phyloP scores from a whole-genome alignment of 1,284 basidiomycete genomes.

The Apiotrichum montevideense region DNA sequence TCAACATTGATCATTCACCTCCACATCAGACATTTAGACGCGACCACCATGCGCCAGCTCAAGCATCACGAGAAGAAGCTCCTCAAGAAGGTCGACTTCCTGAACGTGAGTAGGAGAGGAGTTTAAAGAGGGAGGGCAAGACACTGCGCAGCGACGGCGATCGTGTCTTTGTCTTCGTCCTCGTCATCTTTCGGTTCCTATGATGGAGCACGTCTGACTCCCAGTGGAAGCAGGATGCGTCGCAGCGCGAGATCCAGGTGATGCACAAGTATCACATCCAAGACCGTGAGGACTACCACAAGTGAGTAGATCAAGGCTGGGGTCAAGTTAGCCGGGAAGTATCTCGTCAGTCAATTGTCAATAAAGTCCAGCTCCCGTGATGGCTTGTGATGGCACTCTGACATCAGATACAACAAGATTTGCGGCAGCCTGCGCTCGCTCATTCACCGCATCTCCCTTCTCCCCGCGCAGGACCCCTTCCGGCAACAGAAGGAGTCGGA shows the following conservation, averaged over 20 bases:
- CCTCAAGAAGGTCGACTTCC: slow-evolving; percentile 90
- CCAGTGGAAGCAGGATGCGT: slow-evolving; percentile 95
- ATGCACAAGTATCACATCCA: slow-evolving; percentile 95
- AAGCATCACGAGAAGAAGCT: slow-evolving; percentile 92
- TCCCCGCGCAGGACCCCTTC: slow-evolving; percentile 87
- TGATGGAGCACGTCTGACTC: background rate
- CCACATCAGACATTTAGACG: background rate
- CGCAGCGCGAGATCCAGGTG: slow-evolving; percentile 84
- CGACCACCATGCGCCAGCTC: slow-evolving; percentile 64
- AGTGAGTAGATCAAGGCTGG: slow-evolving; percentile 50
- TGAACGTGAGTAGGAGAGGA: slow-evolving; percentile 58
- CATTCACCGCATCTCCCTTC: slow-evolving; percentile 78
- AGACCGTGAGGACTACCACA: slow-evolving; percentile 91
- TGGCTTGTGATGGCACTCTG: background rate
- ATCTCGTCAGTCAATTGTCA: no score
- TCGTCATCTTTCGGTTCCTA: no score
- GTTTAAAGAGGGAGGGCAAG: background rate
- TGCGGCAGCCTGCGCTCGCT: slow-evolving; percentile 80
- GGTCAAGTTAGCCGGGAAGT: background rate
- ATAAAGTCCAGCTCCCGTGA: no score
- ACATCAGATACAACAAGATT: slow-evolving; percentile 82
- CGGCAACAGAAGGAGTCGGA: slow-evolving; percentile 76
- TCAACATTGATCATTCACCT: no score
- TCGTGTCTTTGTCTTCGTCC: no score
- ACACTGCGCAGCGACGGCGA: background rate